These are phyloP conservation scores for Vararia minispora DNA, from an alignment of 768 basidiomycete genomes.

Conservation along the genomic window DNA sequence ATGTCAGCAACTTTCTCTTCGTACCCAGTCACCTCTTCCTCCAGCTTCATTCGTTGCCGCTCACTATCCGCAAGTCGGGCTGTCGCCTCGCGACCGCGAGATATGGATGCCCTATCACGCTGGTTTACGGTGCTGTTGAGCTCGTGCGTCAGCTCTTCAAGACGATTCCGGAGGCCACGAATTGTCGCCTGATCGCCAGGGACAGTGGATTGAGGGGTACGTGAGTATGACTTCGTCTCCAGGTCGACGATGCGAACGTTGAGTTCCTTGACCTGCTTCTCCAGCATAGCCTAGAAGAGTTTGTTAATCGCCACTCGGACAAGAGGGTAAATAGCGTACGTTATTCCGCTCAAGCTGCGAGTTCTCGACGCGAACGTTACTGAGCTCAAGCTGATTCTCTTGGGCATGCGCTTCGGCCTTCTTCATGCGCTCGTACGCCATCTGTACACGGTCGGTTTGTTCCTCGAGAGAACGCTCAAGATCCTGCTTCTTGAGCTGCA, in stretches of 20 bases:
- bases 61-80: slow-evolving; percentile 50
- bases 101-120: slow-evolving; percentile 24
- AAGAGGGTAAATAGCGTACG: slow-evolving; percentile 27
- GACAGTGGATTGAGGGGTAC: slow-evolving; percentile 45
- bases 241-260: slow-evolving; percentile 76
- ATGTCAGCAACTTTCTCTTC: slow-evolving; percentile 47
- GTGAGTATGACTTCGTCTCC: slow-evolving; percentile 62
- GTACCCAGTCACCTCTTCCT: slow-evolving; percentile 52
- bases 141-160: slow-evolving; percentile 62
- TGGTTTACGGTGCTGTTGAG: slow-evolving; percentile 42
- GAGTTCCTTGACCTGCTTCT: slow-evolving; percentile 79
- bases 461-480: slow-evolving; percentile 70
- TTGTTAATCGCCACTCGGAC: background rate
- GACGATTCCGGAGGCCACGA: slow-evolving; percentile 53
- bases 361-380: slow-evolving; percentile 70
- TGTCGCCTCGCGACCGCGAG: slow-evolving; percentile 37
- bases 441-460: slow-evolving; percentile 59
- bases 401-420: slow-evolving; percentile 68
- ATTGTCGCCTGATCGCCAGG: slow-evolving; percentile 26
- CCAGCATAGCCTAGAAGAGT: slow-evolving; percentile 53
- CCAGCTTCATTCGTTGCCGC: slow-evolving; percentile 46
- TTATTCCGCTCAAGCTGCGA: slow-evolving; percentile 71
- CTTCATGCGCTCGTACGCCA: slow-evolving; percentile 69
- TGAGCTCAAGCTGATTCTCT: slow-evolving; percentile 68
- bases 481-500: slow-evolving; percentile 75